These are phyloP conservation scores for Calonectria ilicicola DNA, from an alignment of 2,329 filamentous ascomycete genomes.

Conservation along the genomic window DNA sequence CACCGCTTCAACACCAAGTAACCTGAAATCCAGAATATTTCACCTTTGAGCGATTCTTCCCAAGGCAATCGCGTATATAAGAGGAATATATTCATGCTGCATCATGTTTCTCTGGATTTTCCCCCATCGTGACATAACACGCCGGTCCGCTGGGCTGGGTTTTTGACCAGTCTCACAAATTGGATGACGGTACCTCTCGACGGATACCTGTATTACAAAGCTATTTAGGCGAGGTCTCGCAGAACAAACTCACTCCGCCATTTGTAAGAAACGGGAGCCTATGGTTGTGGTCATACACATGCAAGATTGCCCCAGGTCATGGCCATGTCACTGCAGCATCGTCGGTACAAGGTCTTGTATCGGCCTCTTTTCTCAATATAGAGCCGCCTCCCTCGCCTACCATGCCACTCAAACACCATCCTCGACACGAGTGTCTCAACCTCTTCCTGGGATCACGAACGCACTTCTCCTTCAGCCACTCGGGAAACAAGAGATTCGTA, in stretches of 20 bases:
- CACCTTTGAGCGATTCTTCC: background rate
- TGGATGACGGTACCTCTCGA: slow-evolving; percentile 36
- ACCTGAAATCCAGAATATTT: background rate
- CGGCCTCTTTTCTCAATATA: slow-evolving; percentile 21
- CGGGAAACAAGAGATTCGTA: slow-evolving; percentile 4
- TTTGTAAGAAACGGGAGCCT: background rate
- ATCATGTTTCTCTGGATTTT: background rate
- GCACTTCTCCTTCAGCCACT: background rate
- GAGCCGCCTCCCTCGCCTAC: slow-evolving; percentile 12
- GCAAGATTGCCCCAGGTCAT: slow-evolving; percentile 11
- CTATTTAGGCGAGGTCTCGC: slow-evolving; percentile 39
- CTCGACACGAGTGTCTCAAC: slow-evolving; percentile 10
- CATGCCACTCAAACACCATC: background rate
- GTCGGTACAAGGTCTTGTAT: background rate
- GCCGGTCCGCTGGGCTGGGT: slow-evolving; percentile 38
- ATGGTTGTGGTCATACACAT: slow-evolving; percentile 28
- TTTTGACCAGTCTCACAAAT: slow-evolving; percentile 34
- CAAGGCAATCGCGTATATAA: background rate
- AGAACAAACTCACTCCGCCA: slow-evolving; percentile 19
- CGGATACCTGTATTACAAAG: slow-evolving; percentile 36
- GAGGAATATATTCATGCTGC: background rate
- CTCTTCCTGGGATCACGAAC: background rate
- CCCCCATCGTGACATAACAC: background rate
- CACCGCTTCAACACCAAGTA: background rate
- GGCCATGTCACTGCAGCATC: slow-evolving; percentile 18